Evolutionary conservation across 352 stramenopile genomes (phyloP), one percentile per base, ranked within the genome.

Genomic region (Phytopythium helicoides): DNA sequence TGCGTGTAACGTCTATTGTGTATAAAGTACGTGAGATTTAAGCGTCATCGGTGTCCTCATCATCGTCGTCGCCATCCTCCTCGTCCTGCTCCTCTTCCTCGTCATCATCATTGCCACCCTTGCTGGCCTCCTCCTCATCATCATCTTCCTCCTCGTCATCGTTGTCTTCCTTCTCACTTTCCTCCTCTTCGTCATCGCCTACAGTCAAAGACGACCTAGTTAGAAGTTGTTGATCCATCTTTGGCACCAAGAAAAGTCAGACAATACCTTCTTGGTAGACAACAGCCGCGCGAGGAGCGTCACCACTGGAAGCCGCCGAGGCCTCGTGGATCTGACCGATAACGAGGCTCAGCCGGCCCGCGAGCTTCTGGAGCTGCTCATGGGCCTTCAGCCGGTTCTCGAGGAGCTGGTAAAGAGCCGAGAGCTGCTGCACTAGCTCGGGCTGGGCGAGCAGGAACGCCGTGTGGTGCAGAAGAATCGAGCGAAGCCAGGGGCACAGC

Each of bases 381-480:
- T 92, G 82, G 42, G 92, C 81, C 61, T 90, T 83, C 41, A 94
- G 66, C 8, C 84, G 71, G 42, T 87, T 82, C 61, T 94, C 81
- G 14, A 94, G 57, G 15, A 89, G 81, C 67, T 94, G 85, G 71
- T 94, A 94, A 11, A 94, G 64, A 46, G 73, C 78, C 49, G 80
- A 89, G 15, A 94, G 71, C 60, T 74, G 88, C 47, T 87, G 69
- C 52, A 94, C 81, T 15, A 94, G 71, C 60, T 93, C 77, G 14
- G 85, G 85, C 59, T 93, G 81, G 36, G 80, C 85, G 61, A 94
- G 82, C 16, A 94, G 53, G 64, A 91, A 94, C 34, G 82, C 81
- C 56, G 85, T 93, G 71, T 94, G 85, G 67, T 91, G 80, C 35
- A 93, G 65, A 47, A 94, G 51, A 23, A 93, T 75, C 40, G 81